Evolutionary conservation across 371 early-diverging fungal species (phyloP).

Genomic region (Actinomucor elegans): DNA sequence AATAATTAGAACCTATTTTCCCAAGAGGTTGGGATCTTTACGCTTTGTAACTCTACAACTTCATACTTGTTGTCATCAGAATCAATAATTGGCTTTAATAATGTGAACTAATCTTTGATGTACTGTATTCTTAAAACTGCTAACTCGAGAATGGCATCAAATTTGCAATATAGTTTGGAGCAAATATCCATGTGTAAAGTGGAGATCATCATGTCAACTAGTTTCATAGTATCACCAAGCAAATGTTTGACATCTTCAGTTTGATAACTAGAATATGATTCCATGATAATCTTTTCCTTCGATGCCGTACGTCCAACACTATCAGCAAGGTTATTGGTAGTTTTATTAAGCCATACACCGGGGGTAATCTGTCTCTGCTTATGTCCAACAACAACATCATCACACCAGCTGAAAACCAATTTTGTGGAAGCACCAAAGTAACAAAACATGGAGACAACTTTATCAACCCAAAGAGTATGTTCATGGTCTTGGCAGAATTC

Average conservation of each 20-base stretch:
- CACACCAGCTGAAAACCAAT: neutral
- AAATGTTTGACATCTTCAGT: conserved; percentile 12
- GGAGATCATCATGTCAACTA: conserved; percentile 9
- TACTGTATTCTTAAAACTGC: conserved; percentile 11
- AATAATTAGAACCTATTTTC: neutral
- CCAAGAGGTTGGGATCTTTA: conserved; percentile 1
- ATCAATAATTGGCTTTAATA: conserved; percentile 6
- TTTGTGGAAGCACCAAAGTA: neutral
- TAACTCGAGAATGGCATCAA: neutral
- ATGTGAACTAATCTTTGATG: neutral
- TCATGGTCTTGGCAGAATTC: conserved; percentile 2
- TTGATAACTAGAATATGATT: conserved; percentile 11
- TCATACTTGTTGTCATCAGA: neutral
- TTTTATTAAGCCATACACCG: too few relatives aligned
- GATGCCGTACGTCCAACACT: too few relatives aligned
- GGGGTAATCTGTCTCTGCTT: too few relatives aligned
- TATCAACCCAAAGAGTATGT: conserved; percentile 3
- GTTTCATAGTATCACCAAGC: conserved; percentile 10
- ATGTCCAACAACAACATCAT: too few relatives aligned
- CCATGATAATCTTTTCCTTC: conserved; percentile 8
- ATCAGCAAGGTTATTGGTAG: neutral
- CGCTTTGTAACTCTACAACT: conserved; percentile 2
- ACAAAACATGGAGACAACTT: neutral
- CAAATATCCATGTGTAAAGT: conserved; percentile 7
- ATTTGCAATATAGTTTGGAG: conserved; percentile 6